Base-by-base conservation (phyloP, 192 early-diverging fungal species). In the Lobosporangium transversale region DNA sequence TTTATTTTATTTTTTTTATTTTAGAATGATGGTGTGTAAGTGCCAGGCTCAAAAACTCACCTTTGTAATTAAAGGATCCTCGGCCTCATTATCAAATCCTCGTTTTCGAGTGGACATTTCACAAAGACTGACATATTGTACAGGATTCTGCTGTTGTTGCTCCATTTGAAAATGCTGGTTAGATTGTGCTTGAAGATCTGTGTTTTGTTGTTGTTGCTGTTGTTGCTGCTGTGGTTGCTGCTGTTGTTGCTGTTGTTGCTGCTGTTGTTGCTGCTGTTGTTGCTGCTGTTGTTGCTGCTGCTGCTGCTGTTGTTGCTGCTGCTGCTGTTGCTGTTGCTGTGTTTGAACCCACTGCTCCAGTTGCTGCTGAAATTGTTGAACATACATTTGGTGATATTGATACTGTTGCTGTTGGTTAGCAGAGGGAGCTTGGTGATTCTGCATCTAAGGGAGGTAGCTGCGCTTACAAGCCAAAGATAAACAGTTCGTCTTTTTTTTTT, bases 241-340 rank as follows among this genome's bases (percentile, higher is more conserved):
- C 62, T 50, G 59, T 20, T 76, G 73, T 24, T 64, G 55, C 11
- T 65, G 62, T 29, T 54, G 43, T 32, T 64, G 43, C 10, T 73
- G 47, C 3, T 66, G 63, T 29, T 66, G 63, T 45, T 66, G 73
- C n/a, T n/a, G n/a, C n/a, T n/a, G n/a, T n/a, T n/a, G n/a, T n/a
- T n/a, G n/a, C n/a, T 52, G 60, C 31, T 63, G 69, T 14, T 26
- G 23, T 26, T 49, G 64, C 15, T 37, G 12, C 45, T 31, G 37
- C 18, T 43, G 53, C 1, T 61, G 26, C 26, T 66, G 63, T 61
- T 75, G 63, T 30, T 10, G 23, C 9, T 61, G 58, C 12, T 54
- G 48, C 35, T 67, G 64, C 11, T 48, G 64, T 35, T 49, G 61
- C 45, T 67, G 73, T 29, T 62, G 69, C 43, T 76, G 73, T 27